A percentile compares a stretch with the other conserved stretches of the same genome.
phyloP scores from a whole-genome alignment of 2,329 filamentous ascomycete species.

The Sporothrix schenckii region DNA sequence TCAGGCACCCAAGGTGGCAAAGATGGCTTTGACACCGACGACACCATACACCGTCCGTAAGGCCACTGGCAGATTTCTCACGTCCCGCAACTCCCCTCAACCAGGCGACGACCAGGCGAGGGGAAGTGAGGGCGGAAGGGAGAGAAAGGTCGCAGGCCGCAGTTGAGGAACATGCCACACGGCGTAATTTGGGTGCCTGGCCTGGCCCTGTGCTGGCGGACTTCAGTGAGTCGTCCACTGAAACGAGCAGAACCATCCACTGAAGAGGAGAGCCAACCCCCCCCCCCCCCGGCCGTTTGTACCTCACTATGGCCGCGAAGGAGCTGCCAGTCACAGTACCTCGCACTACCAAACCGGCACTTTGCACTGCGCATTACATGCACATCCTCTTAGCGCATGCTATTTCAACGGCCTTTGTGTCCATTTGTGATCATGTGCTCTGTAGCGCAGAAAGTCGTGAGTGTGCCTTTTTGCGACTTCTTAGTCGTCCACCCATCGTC shows the following conservation, averaged over 20 bases:
- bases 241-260: no score
- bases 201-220: no score
- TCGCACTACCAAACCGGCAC: not conserved
- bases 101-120: not conserved
- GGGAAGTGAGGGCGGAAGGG: not conserved
- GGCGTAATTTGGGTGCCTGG: no score
- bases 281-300: no score
- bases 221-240: no score
- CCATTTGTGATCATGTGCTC: not conserved
- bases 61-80: no score
- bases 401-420: not conserved
- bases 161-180: no score
- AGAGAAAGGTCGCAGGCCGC: not conserved
- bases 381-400: not conserved
- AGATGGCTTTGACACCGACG: not conserved
- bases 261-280: no score
- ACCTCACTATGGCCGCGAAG: no score
- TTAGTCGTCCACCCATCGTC: not conserved
- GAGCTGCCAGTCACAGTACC: no score
- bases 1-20: constrained; percentile 5
- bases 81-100: no score
- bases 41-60: not conserved
- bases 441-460: not conserved
- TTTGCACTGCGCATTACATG: not conserved
- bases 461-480: not conserved